A percentile compares a stretch with the other conserved stretches of the same genome.
phyloP scores from a whole-genome alignment of 768 basidiomycete species.

The Termitomyces sp. region DNA sequence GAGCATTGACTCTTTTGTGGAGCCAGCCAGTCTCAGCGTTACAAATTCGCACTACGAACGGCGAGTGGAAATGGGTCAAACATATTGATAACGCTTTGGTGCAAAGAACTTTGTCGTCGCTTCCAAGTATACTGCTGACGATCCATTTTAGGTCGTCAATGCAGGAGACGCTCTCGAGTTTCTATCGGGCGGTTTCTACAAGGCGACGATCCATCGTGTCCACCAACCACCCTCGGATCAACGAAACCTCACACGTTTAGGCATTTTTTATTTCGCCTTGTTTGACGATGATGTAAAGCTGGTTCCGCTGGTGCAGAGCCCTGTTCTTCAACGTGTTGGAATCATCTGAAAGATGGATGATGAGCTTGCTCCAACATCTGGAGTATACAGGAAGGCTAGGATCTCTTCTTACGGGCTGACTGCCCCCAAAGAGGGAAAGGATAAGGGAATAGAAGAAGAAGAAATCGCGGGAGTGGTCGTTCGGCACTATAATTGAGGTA shows the following conservation, averaged over 20 bases:
- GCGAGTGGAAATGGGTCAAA: conserved; percentile 39
- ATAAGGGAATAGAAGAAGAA: conserved; percentile 38
- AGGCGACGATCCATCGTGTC: conserved; percentile 41
- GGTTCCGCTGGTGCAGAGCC: conserved; percentile 31
- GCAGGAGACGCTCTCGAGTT: conserved; percentile 42
- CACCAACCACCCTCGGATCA: conserved; percentile 44
- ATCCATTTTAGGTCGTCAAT: conserved; percentile 31
- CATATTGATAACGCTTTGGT: conserved; percentile 43
- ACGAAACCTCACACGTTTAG: conserved; percentile 31
- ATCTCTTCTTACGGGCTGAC: conserved; percentile 34
- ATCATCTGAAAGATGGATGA: conserved; percentile 25
- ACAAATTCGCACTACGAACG: conserved; percentile 36
- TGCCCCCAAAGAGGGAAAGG: conserved; percentile 19
- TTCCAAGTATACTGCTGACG: background rate
- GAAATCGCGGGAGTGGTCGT: conserved; percentile 36
- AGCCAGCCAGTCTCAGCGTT: conserved; percentile 42
- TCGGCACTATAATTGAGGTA: conserved; percentile 29
- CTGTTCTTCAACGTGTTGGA: conserved; percentile 32
- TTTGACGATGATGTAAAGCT: conserved; percentile 37
- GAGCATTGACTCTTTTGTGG: conserved; percentile 34
- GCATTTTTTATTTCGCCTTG: conserved; percentile 41
- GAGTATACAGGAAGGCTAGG: conserved; percentile 31
- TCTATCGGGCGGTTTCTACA: conserved; percentile 40
- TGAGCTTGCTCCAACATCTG: conserved; percentile 33
- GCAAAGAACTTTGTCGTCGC: background rate